Conservation (phyloP, 1,284 basidiomycete species). For the Fomitopsis schrenkii region DNA sequence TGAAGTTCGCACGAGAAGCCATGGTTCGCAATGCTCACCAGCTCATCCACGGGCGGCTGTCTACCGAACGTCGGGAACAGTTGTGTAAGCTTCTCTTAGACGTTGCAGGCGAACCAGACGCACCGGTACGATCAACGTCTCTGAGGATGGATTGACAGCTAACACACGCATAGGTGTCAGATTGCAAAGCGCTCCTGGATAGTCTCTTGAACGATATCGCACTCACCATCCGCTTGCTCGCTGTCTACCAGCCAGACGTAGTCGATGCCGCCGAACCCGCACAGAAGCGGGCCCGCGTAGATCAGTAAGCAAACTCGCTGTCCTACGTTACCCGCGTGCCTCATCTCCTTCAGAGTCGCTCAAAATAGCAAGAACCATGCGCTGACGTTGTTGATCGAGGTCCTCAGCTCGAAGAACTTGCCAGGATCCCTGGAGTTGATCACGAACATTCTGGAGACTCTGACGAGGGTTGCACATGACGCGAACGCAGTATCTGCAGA, state of each 20-base stretch:
- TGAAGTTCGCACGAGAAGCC: slow-evolving; percentile 31
- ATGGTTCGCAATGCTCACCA: slow-evolving; percentile 42
- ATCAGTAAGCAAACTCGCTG: slow-evolving; percentile 40
- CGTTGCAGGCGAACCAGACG: slow-evolving; percentile 39
- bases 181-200: slow-evolving; percentile 48
- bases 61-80: slow-evolving; percentile 48
- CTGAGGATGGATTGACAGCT: not conserved
- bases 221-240: slow-evolving; percentile 60
- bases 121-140: slow-evolving; percentile 38
- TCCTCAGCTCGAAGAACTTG: slow-evolving; percentile 59
- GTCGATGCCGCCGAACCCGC: slow-evolving; percentile 41
- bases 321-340: not conserved
- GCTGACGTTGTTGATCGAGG: slow-evolving; percentile 67
- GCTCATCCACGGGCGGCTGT: slow-evolving; percentile 50
- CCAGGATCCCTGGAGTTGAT: slow-evolving; percentile 72
- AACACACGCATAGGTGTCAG: slow-evolving; percentile 36
- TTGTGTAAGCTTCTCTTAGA: slow-evolving; percentile 53
- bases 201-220: slow-evolving; percentile 43
- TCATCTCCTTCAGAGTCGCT: not conserved
- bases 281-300: slow-evolving; percentile 58
- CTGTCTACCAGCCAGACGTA: slow-evolving; percentile 42
- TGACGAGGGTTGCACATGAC: slow-evolving; percentile 64
- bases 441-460: slow-evolving; percentile 69
- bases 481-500: slow-evolving; percentile 50
- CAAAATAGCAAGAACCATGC: slow-evolving; percentile 34